These are phyloP conservation scores for Coleophoma cylindrospora DNA, from an alignment of 2,329 filamentous ascomycete genomes.

Conservation along the genomic window DNA sequence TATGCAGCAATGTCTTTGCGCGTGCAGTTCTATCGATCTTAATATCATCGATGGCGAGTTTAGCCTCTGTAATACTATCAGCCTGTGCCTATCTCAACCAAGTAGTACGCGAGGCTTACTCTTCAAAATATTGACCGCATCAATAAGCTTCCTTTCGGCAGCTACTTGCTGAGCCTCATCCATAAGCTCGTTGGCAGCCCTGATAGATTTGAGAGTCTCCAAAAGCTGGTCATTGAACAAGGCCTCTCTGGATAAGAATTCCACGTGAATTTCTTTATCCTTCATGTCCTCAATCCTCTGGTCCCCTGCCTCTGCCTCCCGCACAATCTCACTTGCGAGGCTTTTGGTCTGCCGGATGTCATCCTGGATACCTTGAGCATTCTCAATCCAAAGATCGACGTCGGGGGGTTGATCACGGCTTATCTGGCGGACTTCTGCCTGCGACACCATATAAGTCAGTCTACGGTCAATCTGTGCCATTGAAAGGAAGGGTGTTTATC, in stretches of 20 bases:
- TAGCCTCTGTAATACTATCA: constrained; percentile 38
- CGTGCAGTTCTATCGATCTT: constrained; percentile 57
- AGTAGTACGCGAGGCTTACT: no score
- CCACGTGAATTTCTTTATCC: constrained; percentile 47
- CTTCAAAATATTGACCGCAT: constrained; percentile 38
- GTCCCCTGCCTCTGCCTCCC: constrained; percentile 64
- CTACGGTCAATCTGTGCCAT: not conserved
- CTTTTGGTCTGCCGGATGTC: constrained; percentile 79
- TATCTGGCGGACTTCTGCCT: constrained; percentile 63
- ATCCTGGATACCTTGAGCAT: constrained; percentile 77
- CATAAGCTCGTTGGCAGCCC: constrained; percentile 54
- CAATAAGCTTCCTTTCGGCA: constrained; percentile 48
- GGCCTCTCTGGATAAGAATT: constrained; percentile 53
- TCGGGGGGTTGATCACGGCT: constrained; percentile 75
- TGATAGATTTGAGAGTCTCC: constrained; percentile 44
- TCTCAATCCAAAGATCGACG: constrained; percentile 79
- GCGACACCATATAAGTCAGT: not conserved
- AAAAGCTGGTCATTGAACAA: constrained; percentile 54
- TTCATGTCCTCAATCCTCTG: constrained; percentile 29
- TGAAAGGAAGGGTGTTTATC: not conserved
- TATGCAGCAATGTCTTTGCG: constrained; percentile 58
- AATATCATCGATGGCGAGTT: constrained; percentile 52
- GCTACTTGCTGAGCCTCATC: constrained; percentile 54
- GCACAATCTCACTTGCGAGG: constrained; percentile 76
- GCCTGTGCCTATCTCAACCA: no score